Evolutionary conservation across 1,284 basidiomycete species (phyloP).

Genomic region (Cutaneotrichosporon sp.): DNA sequence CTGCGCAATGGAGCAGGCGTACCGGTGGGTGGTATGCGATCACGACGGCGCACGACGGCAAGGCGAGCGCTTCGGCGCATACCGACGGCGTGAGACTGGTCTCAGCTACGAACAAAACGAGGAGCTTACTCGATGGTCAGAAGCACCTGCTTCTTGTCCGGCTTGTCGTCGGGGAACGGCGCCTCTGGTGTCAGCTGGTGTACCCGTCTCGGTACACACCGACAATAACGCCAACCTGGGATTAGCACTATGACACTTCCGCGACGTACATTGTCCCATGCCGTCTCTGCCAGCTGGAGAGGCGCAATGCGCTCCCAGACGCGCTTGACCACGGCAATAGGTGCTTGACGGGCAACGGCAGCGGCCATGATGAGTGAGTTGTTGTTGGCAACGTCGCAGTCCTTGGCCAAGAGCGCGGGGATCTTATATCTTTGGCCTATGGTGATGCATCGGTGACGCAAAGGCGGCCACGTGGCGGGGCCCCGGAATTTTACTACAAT

Average conservation of each 20-base stretch:
- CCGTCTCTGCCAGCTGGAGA: slow-evolving; percentile 67
- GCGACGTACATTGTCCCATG: slow-evolving; percentile 79
- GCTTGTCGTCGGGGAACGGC: slow-evolving; percentile 53
- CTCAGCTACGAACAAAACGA: slow-evolving; percentile 2
- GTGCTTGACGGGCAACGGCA: slow-evolving; percentile 12
- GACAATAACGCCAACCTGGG: slow-evolving; percentile 72
- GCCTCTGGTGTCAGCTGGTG: slow-evolving; percentile 56
- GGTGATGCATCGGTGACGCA: not conserved
- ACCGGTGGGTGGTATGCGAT: slow-evolving; percentile 80
- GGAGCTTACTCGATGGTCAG: slow-evolving; percentile 74
- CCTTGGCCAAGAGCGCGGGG: not conserved
- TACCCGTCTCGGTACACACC: slow-evolving; percentile 50
- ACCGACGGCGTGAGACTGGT: slow-evolving; percentile 73
- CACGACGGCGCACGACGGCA: slow-evolving; percentile 59
- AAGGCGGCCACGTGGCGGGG: not conserved
- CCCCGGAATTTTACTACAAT: slow-evolving; percentile 3
- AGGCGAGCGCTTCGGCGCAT: slow-evolving; percentile 64
- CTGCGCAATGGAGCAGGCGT: slow-evolving; percentile 14
- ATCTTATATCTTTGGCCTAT: not conserved
- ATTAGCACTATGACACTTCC: slow-evolving; percentile 6
- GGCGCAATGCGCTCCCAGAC: slow-evolving; percentile 67
- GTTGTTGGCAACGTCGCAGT: not conserved
- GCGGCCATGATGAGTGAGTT: not conserved
- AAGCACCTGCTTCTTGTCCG: slow-evolving; percentile 60
- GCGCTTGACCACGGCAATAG: slow-evolving; percentile 38